Evolutionary conservation across 345 rosid genomes (phyloP).

Genomic region (Linum trigynum): DNA sequence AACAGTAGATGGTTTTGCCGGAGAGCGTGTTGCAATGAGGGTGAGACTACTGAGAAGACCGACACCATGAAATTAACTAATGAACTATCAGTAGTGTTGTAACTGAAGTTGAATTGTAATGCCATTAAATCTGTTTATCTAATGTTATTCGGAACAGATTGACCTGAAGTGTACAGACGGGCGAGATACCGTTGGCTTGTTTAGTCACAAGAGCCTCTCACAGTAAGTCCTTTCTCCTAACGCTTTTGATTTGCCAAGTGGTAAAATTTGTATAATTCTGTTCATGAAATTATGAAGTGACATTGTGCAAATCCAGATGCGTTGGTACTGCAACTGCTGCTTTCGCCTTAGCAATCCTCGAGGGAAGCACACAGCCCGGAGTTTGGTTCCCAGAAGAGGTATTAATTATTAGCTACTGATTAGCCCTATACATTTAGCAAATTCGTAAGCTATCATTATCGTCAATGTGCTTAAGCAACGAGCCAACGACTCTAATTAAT

Average conservation of each 20-base stretch:
- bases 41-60: constrained; percentile 24
- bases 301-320: constrained; percentile 26
- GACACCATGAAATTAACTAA: too few relatives aligned
- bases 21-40: constrained; percentile 91
- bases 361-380: constrained; percentile 89
- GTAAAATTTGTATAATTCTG: too few relatives aligned
- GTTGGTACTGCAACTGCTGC: constrained; percentile 73
- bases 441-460: not conserved
- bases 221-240: constrained; percentile 32
- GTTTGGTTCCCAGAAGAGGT: constrained; percentile 99
- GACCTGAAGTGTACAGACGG: constrained; percentile 84
- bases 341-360: constrained; percentile 70
- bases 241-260: too few relatives aligned
- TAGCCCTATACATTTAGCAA: not conserved
- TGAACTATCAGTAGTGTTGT: too few relatives aligned
- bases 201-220: constrained; percentile 69
- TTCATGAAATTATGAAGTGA: too few relatives aligned
- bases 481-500: too few relatives aligned
- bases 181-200: constrained; percentile 52
- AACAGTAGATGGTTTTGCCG: constrained; percentile 45
- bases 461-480: too few relatives aligned
- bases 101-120: too few relatives aligned
- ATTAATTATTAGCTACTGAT: not conserved
- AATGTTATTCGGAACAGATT: constrained; percentile 36
- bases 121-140: not conserved